These are phyloP conservation scores for Auricularia sp. DNA, from an alignment of 768 basidiomycete species.

Conservation along the genomic window DNA sequence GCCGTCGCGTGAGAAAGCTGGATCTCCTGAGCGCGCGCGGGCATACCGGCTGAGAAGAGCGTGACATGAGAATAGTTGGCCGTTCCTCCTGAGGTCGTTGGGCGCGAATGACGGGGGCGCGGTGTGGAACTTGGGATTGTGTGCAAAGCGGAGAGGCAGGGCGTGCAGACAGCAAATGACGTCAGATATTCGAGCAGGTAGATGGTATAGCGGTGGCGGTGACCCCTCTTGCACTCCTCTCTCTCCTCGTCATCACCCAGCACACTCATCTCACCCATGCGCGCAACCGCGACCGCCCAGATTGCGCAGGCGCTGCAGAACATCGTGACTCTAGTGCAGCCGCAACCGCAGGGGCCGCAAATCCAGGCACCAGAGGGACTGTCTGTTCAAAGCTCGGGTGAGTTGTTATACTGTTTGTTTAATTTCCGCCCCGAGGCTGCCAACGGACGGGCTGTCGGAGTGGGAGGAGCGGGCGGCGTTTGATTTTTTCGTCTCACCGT, in stretches of 20 bases:
- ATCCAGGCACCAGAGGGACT: not conserved
- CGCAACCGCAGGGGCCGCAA: not conserved
- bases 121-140: too few relatives aligned
- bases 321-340: not conserved
- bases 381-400: too few relatives aligned
- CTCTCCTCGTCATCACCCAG: not conserved
- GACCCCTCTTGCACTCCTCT: not conserved
- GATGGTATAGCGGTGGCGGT: not conserved
- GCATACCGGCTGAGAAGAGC: not conserved
- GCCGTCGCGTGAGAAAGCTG: too few relatives aligned
- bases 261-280: not conserved
- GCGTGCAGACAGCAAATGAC: constrained; percentile 7
- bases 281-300: not conserved
- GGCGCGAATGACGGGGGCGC: not conserved
- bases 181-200: constrained; percentile 20
- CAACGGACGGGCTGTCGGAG: not conserved
- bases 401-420: too few relatives aligned
- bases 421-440: too few relatives aligned
- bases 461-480: not conserved
- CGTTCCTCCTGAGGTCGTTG: not conserved
- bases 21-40: not conserved
- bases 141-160: too few relatives aligned
- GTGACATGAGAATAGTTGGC: not conserved
- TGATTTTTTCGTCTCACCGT: not conserved
- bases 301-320: not conserved